Evolutionary conservation across 2,329 filamentous ascomycete genomes (phyloP).

Genomic region (Aspergillus sp.): DNA sequence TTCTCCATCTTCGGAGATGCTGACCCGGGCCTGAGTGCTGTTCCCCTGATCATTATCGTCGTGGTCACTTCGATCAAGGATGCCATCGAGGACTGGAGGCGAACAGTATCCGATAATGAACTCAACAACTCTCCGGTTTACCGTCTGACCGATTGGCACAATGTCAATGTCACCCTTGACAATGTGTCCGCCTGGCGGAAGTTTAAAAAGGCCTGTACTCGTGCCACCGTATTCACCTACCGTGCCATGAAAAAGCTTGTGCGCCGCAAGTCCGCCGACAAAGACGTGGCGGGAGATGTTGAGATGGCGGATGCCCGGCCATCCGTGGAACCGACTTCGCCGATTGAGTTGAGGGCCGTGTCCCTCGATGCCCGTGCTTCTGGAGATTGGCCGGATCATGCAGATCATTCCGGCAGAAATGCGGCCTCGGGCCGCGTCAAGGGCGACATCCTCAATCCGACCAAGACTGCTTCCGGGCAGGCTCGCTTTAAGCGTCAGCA

Average conservation of each 20-base stretch:
- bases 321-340: background rate
- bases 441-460: constrained; percentile 6
- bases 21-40: constrained; percentile 4
- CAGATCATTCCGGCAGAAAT: background rate
- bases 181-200: constrained; percentile 7
- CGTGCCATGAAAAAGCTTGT: constrained; percentile 1
- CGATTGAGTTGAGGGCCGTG: constrained; percentile 7
- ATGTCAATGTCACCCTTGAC: constrained; percentile 4
- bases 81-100: constrained; percentile 7
- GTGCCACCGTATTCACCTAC: background rate
- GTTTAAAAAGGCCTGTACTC: constrained; percentile 9
- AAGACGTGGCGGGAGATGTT: constrained; percentile 4
- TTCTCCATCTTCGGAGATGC: constrained; percentile 7
- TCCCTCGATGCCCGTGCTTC: constrained; percentile 9
- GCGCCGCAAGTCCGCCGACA: background rate
- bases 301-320: constrained; percentile 6
- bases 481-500: constrained; percentile 8
- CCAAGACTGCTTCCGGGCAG: background rate
- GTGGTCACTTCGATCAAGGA: constrained; percentile 9
- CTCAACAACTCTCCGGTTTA: constrained; percentile 8
- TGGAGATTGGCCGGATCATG: background rate
- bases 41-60: constrained; percentile 7
- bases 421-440: background rate
- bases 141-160: constrained; percentile 7
- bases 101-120: constrained; percentile 7